A percentile compares a stretch with the other conserved stretches of the same genome.
phyloP scores from a whole-genome alignment of 192 early-diverging fungal genomes.

The Glomus cerebriforme region DNA sequence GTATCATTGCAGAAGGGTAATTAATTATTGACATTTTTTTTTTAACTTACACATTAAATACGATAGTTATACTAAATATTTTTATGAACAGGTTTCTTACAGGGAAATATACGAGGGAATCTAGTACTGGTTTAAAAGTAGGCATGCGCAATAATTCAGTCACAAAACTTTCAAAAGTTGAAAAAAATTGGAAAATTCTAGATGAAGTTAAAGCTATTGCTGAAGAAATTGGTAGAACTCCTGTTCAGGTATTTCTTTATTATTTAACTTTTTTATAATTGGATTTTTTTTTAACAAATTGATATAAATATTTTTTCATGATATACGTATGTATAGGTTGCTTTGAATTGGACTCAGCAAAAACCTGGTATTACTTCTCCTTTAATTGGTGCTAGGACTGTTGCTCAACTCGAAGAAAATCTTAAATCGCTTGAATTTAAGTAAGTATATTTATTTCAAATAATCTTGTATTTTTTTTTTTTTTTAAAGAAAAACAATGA shows the following conservation, averaged over 20 bases:
- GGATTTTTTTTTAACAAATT: too few species aligned
- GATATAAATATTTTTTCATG: too few species aligned
- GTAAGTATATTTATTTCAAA: not conserved
- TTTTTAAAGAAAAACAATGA: not conserved
- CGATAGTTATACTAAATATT: too few species aligned
- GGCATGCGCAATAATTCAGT: too few species aligned
- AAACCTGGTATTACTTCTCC: too few species aligned
- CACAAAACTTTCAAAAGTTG: not conserved
- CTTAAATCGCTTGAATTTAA: constrained; percentile 40
- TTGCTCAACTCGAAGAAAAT: constrained; percentile 41
- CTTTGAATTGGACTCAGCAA: too few species aligned
- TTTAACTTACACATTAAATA: too few species aligned
- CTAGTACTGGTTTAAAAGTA: too few species aligned
- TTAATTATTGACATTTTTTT: too few species aligned
- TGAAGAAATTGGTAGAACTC: constrained; percentile 39
- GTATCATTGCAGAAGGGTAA: not conserved
- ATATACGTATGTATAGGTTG: too few species aligned
- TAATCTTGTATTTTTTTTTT: too few species aligned
- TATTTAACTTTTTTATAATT: not conserved
- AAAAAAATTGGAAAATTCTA: constrained; percentile 48
- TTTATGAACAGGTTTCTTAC: too few species aligned
- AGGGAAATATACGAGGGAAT: not conserved
- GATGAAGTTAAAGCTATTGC: constrained; percentile 48
- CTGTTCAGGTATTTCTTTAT: constrained; percentile 43
- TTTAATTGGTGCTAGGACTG: constrained; percentile 38